Conservation (phyloP, 768 basidiomycete genomes). For the Coprinellus micaceus region DNA sequence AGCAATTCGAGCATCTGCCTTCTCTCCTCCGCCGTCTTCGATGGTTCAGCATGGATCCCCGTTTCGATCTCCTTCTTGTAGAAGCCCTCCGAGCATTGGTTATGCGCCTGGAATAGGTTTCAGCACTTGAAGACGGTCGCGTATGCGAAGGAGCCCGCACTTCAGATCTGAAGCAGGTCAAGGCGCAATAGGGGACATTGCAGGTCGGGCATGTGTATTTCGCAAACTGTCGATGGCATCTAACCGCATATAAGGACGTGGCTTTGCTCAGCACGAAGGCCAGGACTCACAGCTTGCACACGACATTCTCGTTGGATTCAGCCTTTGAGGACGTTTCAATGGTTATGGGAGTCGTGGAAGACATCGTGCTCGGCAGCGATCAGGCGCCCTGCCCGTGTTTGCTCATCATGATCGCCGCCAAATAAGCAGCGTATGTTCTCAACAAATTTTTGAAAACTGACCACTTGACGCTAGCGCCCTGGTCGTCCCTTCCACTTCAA, state of each 20-base stretch:
- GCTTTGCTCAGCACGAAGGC: neutral
- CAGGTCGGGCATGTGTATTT: constrained; percentile 82
- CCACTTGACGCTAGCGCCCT: too few relatives aligned
- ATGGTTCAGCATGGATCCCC: constrained; percentile 54
- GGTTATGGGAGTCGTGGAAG: constrained; percentile 3
- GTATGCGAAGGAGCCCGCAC: constrained; percentile 33
- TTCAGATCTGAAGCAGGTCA: constrained; percentile 73
- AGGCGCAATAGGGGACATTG: constrained; percentile 77
- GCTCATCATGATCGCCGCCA: neutral
- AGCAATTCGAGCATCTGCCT: constrained; percentile 66
- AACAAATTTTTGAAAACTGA: too few relatives aligned
- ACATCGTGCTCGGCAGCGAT: constrained; percentile 5
- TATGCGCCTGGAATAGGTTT: constrained; percentile 44
- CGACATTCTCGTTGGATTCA: constrained; percentile 7
- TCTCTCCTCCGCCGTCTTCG: constrained; percentile 55
- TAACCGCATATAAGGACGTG: constrained; percentile 20
- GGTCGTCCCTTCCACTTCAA: too few relatives aligned
- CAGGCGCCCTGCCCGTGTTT: constrained; percentile 6
- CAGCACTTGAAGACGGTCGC: neutral
- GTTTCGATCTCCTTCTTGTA: constrained; percentile 71
- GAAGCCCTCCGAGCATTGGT: constrained; percentile 77
- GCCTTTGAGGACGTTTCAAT: constrained; percentile 4
- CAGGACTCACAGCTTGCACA: constrained; percentile 15
- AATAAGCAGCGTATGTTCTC: neutral
- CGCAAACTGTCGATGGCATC: constrained; percentile 72